These are phyloP conservation scores for Jamesozyma rosinii DNA, from an alignment of 805 yeast species.

Conservation along the genomic window DNA sequence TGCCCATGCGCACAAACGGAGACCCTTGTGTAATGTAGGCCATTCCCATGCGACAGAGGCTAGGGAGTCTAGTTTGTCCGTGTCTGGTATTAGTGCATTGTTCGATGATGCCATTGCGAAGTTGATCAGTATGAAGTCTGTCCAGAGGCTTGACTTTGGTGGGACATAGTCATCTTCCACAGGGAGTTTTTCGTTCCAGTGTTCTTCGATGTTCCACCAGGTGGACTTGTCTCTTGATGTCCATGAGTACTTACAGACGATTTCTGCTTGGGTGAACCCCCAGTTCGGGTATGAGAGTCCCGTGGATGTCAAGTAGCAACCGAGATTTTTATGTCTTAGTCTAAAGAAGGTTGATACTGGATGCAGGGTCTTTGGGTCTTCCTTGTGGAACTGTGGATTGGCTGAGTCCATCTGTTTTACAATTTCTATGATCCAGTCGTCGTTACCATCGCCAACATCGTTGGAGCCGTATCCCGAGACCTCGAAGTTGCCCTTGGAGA, in stretches of 20 bases:
- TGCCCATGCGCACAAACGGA: slow-evolving; percentile 69
- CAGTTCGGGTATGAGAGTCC: slow-evolving; percentile 81
- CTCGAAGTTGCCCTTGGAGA: slow-evolving; percentile 45
- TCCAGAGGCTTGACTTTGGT: slow-evolving; percentile 69
- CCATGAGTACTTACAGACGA: slow-evolving; percentile 67
- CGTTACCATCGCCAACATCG: slow-evolving; percentile 58
- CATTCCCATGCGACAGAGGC: slow-evolving; percentile 80
- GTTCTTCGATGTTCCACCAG: slow-evolving; percentile 81
- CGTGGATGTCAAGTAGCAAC: slow-evolving; percentile 79
- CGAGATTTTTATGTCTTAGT: slow-evolving; percentile 54
- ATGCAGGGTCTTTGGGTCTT: slow-evolving; percentile 49
- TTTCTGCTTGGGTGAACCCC: slow-evolving; percentile 98
- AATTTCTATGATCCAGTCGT: slow-evolving; percentile 69
- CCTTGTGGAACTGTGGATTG: slow-evolving; percentile 27
- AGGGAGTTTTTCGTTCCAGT: slow-evolving; percentile 50
- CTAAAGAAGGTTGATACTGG: slow-evolving; percentile 81
- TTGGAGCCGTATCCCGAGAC: slow-evolving; percentile 67
- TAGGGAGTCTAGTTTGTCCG: slow-evolving; percentile 60
- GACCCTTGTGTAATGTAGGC: slow-evolving; percentile 72
- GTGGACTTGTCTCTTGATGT: slow-evolving; percentile 67
- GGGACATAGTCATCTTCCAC: slow-evolving; percentile 38
- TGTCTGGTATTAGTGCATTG: slow-evolving; percentile 71
- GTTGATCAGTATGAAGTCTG: slow-evolving; percentile 65
- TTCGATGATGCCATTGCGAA: slow-evolving; percentile 85
- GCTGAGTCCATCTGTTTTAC: slow-evolving; percentile 44